Percentiles rank a stretch among this genome's conserved stretches.
Evolutionary conservation across 495 filamentous ascomycete species (phyloP).

Genomic region (Cercophora newfieldiana): DNA sequence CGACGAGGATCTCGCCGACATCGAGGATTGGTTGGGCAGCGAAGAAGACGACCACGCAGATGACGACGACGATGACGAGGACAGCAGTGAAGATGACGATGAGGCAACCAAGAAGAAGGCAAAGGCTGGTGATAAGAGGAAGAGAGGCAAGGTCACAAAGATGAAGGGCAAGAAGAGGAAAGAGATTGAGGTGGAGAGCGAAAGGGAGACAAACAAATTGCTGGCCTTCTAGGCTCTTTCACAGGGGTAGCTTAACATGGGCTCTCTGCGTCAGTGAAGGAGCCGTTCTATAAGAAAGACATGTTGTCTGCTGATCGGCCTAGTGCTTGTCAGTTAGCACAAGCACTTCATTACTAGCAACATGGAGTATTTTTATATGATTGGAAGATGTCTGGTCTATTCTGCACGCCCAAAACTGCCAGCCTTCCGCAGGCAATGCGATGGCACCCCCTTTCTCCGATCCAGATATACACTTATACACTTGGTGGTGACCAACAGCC

Average conservation of each 20-base stretch:
- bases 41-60: slow-evolving; percentile 51
- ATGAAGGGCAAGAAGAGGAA: slow-evolving; percentile 65
- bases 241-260: background rate
- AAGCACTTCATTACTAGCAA: no score
- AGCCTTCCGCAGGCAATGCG: no score
- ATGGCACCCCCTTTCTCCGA: no score
- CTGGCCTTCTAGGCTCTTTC: slow-evolving; percentile 41
- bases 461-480: no score
- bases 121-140: slow-evolving; percentile 64
- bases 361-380: no score
- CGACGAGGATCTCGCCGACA: slow-evolving; percentile 52
- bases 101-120: slow-evolving; percentile 49
- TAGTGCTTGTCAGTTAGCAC: no score
- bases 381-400: no score
- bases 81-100: slow-evolving; percentile 47
- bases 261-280: background rate
- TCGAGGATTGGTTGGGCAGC: slow-evolving; percentile 52
- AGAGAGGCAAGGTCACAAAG: slow-evolving; percentile 57
- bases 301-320: background rate
- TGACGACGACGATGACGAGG: slow-evolving; percentile 52
- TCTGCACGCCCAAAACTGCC: no score
- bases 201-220: slow-evolving; percentile 47
- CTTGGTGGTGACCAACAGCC: no score
- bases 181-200: slow-evolving; percentile 74
- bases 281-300: background rate